Evolutionary conservation across 108 stramenopile species (phyloP).

Genomic region (Cyclotella atomus): DNA sequence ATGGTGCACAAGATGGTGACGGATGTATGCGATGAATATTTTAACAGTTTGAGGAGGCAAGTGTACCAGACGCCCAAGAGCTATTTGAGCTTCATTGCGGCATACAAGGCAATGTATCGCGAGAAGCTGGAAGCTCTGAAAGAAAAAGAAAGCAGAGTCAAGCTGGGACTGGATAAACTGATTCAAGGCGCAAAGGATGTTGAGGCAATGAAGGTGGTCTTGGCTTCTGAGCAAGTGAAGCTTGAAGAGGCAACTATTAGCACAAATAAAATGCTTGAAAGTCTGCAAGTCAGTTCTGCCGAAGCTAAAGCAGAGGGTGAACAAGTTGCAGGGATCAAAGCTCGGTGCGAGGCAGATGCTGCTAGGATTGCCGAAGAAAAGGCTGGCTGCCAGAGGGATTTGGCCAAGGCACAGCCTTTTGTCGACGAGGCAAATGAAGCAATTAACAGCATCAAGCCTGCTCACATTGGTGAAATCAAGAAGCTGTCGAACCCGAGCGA

Average conservation of each 20-base stretch:
- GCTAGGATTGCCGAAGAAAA: constrained; percentile 82
- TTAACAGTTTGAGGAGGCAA: constrained; percentile 77
- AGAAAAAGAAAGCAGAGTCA: constrained; percentile 86
- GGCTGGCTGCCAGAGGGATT: constrained; percentile 73
- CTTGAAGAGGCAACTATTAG: constrained; percentile 82
- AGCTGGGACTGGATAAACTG: constrained; percentile 87
- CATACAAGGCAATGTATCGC: constrained; percentile 81
- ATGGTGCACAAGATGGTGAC: constrained; percentile 87
- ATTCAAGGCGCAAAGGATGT: constrained; percentile 90
- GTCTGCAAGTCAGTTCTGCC: constrained; percentile 77
- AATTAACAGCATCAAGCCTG: constrained; percentile 86
- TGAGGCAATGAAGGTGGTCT: constrained; percentile 84
- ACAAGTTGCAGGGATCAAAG: constrained; percentile 80
- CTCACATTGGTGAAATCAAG: constrained; percentile 90
- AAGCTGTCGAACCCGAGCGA: constrained; percentile 85
- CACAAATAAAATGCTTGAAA: constrained; percentile 86
- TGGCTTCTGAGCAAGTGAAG: constrained; percentile 86
- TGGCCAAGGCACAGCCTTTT: constrained; percentile 91
- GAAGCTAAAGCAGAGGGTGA: constrained; percentile 89
- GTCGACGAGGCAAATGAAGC: constrained; percentile 90
- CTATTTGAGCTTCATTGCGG: constrained; percentile 86
- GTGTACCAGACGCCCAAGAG: constrained; percentile 94
- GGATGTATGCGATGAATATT: constrained; percentile 89
- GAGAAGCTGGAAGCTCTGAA: constrained; percentile 80
- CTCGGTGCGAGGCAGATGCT: constrained; percentile 84